These are phyloP conservation scores for Solanum hybrid DNA, from an alignment of 305 asterid species.

Conservation along the genomic window DNA sequence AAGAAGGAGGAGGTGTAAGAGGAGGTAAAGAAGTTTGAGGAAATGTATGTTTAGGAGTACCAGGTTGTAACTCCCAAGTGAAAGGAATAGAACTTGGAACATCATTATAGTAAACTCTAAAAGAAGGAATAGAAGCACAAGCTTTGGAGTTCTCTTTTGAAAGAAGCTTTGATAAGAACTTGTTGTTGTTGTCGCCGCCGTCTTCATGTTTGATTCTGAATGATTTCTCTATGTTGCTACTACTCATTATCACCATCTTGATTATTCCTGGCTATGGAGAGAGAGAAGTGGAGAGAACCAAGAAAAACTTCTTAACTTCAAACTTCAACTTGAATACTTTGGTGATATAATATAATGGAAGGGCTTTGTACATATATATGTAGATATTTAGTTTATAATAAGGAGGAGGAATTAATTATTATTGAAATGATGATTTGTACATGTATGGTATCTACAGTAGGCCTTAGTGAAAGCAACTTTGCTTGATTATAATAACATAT, in stretches of 20 bases:
- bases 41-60: conserved; percentile 53
- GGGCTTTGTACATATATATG: background rate
- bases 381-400: background rate
- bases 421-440: background rate
- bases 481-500: background rate
- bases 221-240: conserved; percentile 23
- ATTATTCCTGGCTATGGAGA: background rate
- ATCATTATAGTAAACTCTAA: conserved; percentile 56
- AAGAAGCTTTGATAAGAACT: conserved; percentile 37
- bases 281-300: background rate
- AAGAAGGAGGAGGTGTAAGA: conserved; percentile 71
- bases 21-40: conserved; percentile 31
- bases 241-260: conserved; percentile 11
- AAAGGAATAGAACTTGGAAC: conserved; percentile 55
- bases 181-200: background rate
- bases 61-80: conserved; percentile 64
- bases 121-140: conserved; percentile 35
- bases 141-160: conserved; percentile 41
- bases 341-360: background rate
- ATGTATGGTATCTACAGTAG: background rate
- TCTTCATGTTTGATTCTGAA: conserved; percentile 37
- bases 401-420: background rate
- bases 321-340: background rate
- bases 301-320: background rate
- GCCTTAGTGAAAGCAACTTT: background rate